Evolutionary conservation across 768 basidiomycete genomes (phyloP).

Genomic region (Symmetrospora coprosmae): DNA sequence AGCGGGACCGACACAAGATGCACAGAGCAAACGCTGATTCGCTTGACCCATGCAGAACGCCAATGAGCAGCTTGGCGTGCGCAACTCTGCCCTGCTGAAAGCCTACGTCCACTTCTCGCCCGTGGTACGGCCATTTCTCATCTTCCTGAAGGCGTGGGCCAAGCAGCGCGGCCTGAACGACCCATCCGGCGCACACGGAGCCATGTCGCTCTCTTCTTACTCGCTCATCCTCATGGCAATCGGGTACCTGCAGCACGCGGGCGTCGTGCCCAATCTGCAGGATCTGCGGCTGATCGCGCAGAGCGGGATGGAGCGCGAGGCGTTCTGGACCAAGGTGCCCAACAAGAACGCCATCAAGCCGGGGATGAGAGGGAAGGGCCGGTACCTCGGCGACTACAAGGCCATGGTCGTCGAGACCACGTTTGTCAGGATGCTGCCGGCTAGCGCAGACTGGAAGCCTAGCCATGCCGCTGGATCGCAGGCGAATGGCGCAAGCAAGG

Average conservation of each 20-base stretch:
- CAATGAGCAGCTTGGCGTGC: conserved; percentile 49
- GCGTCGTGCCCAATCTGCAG: conserved; percentile 30
- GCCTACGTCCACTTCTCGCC: conserved; percentile 45
- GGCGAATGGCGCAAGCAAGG: not conserved
- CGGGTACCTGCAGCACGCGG: conserved; percentile 43
- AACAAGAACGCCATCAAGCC: not conserved
- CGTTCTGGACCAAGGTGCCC: conserved; percentile 23
- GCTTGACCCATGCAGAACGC: conserved; percentile 45
- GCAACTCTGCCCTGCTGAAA: conserved; percentile 42
- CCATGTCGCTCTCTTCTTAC: conserved; percentile 50
- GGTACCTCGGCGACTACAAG: conserved; percentile 6
- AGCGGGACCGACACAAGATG: not conserved
- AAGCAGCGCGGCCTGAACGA: conserved; percentile 45
- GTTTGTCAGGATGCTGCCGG: not conserved
- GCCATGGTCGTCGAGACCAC: conserved; percentile 19
- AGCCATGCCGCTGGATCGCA: not conserved
- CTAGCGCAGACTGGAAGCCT: not conserved
- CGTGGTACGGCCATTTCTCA: conserved; percentile 39
- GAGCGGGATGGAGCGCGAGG: not conserved
- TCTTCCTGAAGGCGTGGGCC: conserved; percentile 51
- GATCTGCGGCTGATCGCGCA: conserved; percentile 20
- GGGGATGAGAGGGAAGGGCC: not conserved
- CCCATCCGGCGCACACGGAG: conserved; percentile 35
- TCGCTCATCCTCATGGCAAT: conserved; percentile 51
- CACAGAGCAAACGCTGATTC: too few relatives aligned